phyloP scores from a whole-genome alignment of 805 yeast genomes.

The Debaryomyces prosopidis region DNA sequence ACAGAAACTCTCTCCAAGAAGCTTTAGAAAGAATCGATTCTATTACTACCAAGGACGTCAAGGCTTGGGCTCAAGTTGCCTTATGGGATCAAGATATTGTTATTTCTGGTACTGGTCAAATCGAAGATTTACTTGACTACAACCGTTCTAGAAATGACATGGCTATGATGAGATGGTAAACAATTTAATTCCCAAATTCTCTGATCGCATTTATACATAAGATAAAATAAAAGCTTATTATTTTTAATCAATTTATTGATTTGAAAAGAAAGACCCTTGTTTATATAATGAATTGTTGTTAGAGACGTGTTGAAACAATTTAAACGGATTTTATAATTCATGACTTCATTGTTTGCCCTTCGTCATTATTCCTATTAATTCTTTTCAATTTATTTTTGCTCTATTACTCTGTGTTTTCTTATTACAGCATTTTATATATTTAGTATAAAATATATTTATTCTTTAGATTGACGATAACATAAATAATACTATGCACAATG shows the following conservation, averaged over 20 bases:
- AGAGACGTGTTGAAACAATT: not conserved
- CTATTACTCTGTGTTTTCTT: conserved; percentile 4
- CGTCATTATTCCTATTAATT: conserved; percentile 4
- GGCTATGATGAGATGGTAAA: conserved; percentile 78
- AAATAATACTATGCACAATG: not conserved
- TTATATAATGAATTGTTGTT: conserved; percentile 1
- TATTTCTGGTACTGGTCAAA: conserved; percentile 81
- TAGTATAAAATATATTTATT: conserved; percentile 9
- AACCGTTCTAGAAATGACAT: conserved; percentile 84
- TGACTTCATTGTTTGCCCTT: not conserved
- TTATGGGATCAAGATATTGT: conserved; percentile 86
- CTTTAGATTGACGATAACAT: conserved; percentile 1
- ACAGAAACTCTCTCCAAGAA: conserved; percentile 61
- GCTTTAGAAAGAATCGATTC: conserved; percentile 62
- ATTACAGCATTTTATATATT: conserved; percentile 9
- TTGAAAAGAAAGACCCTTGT: conserved; percentile 1
- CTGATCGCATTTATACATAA: conserved; percentile 1
- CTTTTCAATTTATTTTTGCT: conserved; percentile 1
- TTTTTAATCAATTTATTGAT: not conserved
- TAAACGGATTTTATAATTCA: not conserved
- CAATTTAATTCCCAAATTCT: conserved; percentile 3
- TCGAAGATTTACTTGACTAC: conserved; percentile 82
- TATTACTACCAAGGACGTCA: conserved; percentile 58
- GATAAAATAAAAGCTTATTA: conserved; percentile 1
- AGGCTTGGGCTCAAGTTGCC: conserved; percentile 71